Evolutionary conservation across 306 rosid genomes (phyloP), one percentile per base, ranked within the genome.

Genomic region (Rosa chinensis): DNA sequence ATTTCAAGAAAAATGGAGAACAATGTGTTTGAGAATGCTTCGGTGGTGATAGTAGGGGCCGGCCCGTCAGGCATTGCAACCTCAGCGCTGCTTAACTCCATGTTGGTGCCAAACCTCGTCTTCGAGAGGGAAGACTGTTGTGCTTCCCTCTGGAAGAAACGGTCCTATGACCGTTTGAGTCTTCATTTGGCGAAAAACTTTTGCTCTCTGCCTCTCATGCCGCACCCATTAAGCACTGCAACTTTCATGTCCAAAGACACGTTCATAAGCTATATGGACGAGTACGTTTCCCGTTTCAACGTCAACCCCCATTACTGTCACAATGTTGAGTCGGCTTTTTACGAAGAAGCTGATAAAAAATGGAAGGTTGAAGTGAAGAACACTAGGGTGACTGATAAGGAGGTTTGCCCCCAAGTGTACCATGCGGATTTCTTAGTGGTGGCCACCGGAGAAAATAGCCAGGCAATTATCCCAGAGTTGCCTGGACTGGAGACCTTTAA

Each of bases 11-110:
- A 67, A 67, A 32, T 67, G 47, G 67, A 39, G 23, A 67, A 66
- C 23, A 47, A 70, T 28, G 13, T 25, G 40, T 7, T 49, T 4
- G 75, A 48, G 20, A 32, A 71, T 49, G 42, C 35, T 18, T 16
- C 43, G 56, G 84, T 75, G 2, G 58, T 81, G 64, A 79, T 90
- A 10, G 77, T 88, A 0, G 90, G 94, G 5, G 90, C 70, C 5
- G 91, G 89, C 10, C 91, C 91, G 20, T 79, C 86, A 17, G 90
- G 93, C 58, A 79, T 90, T 53, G 90, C 85, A 45, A 72, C 82
- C 4, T 79, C 88, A 2, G 88, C 89, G 13, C 83, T 88, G 73
- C 67, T 90, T 1, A 67, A 47, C 21, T 44, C 66, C 23, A 10
- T 39, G 23, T 84, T 84, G 0, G 82, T 90, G 5, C 75, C 88